Evolutionary conservation across 306 rosid species (phyloP), one percentile per base, ranked within the genome.

Genomic region (Glycyrrhiza uralensis): DNA sequence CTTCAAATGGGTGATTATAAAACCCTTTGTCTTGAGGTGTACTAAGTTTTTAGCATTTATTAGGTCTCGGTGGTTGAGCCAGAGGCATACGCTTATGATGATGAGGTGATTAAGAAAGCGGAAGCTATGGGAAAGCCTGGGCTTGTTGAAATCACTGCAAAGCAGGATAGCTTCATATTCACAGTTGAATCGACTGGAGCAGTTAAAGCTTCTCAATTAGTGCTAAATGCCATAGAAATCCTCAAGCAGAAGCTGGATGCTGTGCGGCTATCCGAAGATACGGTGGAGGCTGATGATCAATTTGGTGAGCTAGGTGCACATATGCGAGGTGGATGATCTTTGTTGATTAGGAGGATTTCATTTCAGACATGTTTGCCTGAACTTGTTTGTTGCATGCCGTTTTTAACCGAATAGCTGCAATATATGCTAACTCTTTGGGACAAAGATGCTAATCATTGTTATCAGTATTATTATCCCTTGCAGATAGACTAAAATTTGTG

Each of bases 291-390:
- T 0, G 96, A 87, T 62, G 99, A 94, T 69, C 99, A 91, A 50
- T 94, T 94, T 78, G 99, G 99, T 10, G 99, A 94, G 83, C 82
- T 94, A 7, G 96, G 97, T 75, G 97, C 99, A 10, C 99, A 91
- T 77, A 76, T 94, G 96, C 85, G 97, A 68, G 99, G 99, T 64
- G 97, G 99, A 61, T 94, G 82, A 91, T 76, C 71, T 24, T n/a
- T 13, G 44, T 46, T n/a, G 4, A 4, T 36, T 29, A 18, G 35
- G 6, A 71, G 62, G 78, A 57, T 58, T 2, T 13, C 2, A 33
- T 10, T 20, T 50, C 45, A 18, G 67, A 51, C 29, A 56, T 58
- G 71, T 72, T 76, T 71, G 8, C 20, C 49, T 17, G 75, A 78
- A 78, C 81, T 63, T 47, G 73, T 65, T 75, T 68, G 10, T 71